A percentile compares a stretch with the other conserved stretches of the same genome.
phyloP scores from a whole-genome alignment of 768 basidiomycete genomes.

The Suillus subluteus region DNA sequence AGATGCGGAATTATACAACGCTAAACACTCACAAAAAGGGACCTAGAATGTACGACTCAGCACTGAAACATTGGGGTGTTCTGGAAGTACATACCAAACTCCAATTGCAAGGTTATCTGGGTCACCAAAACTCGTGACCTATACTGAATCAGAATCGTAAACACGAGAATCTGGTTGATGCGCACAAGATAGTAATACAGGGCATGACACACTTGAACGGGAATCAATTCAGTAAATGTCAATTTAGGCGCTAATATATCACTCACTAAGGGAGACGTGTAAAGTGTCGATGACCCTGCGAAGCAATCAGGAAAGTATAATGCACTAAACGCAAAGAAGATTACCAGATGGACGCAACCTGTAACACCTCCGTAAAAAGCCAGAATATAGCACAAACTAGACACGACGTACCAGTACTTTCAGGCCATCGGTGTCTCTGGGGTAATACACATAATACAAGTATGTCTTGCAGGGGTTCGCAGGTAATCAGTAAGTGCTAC shows the following conservation, averaged over 20 bases:
- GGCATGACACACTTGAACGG: constrained; percentile 21
- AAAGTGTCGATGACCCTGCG: constrained; percentile 14
- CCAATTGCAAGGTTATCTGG: constrained; percentile 36
- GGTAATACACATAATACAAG: constrained; percentile 28
- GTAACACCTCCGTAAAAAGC: background rate
- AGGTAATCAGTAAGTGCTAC: background rate
- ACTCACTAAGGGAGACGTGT: constrained; percentile 17
- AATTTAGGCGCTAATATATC: background rate
- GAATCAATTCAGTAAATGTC: background rate
- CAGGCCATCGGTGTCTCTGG: constrained; percentile 16
- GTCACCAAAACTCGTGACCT: constrained; percentile 46
- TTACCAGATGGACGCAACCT: constrained; percentile 16
- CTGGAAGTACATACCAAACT: constrained; percentile 37
- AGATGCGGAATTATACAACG: background rate
- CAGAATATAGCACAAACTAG: background rate
- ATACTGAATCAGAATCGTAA: background rate
- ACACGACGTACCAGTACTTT: constrained; percentile 19
- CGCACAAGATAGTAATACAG: constrained; percentile 48
- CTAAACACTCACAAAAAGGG: constrained; percentile 14
- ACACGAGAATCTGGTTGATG: background rate
- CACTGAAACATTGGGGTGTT: background rate
- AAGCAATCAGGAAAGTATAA: background rate
- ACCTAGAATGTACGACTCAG: constrained; percentile 12
- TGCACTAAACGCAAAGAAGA: background rate
- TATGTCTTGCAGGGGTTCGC: constrained; percentile 20